Percentiles rank a stretch among this genome's conserved stretches.
phyloP scores from a whole-genome alignment of 164 flowering plant genomes.

The Kingdonia uniflora region DNA sequence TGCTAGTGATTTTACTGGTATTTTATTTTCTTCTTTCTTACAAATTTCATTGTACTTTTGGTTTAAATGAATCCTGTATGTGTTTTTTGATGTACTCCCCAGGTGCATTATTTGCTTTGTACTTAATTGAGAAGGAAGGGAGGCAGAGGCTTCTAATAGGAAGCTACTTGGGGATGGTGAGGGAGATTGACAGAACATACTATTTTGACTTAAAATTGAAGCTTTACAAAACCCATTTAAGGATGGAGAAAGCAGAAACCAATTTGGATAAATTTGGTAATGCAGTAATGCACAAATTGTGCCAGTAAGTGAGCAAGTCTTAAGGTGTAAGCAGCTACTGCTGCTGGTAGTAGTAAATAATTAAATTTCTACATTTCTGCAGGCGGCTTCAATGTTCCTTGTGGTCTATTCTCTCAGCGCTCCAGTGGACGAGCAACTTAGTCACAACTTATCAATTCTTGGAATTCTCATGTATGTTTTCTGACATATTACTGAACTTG shows the following conservation, averaged over 20 bases:
- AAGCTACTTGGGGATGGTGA: conserved; percentile 88
- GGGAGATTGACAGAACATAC: conserved; percentile 7
- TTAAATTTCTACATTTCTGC: conserved; percentile 15
- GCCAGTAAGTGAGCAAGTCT: too few relatives aligned
- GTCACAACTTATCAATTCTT: conserved; percentile 48
- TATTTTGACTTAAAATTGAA: too few relatives aligned
- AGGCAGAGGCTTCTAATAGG: conserved; percentile 71
- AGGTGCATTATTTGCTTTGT: conserved; percentile 64
- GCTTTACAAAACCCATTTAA: too few relatives aligned
- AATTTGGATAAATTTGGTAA: too few relatives aligned
- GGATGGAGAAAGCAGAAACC: too few relatives aligned
- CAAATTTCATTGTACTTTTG: too few relatives aligned
- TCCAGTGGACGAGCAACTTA: conserved; percentile 39
- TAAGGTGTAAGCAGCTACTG: too few relatives aligned
- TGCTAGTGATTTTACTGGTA: not conserved
- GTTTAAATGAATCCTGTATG: too few relatives aligned
- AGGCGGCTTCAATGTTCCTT: conserved; percentile 73
- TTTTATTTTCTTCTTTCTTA: not conserved
- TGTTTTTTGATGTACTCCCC: conserved; percentile 12
- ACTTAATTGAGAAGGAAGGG: conserved; percentile 68
- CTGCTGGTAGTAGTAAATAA: too few relatives aligned
- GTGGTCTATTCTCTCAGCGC: conserved; percentile 37
- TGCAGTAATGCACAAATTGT: too few relatives aligned
- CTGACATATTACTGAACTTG: not conserved
- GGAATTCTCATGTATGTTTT: conserved; percentile 58